Conservation (phyloP, 2,329 filamentous ascomycete species). For the Fonsecaea monophora region DNA sequence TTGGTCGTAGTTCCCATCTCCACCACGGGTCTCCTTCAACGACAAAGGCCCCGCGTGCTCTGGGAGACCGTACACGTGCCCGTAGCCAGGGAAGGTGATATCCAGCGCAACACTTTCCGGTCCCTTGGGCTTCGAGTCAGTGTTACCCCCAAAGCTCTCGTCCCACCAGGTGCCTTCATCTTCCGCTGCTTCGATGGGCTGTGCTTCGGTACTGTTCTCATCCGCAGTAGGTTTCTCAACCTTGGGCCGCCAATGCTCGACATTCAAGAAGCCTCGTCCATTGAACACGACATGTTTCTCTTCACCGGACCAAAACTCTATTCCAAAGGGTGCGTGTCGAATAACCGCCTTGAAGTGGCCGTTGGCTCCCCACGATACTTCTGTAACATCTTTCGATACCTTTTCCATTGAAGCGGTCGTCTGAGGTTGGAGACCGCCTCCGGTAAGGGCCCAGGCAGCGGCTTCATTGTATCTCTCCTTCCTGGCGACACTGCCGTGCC, state of each 20-base stretch:
- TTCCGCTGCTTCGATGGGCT: conserved; percentile 56
- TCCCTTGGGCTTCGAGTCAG: conserved; percentile 91
- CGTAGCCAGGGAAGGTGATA: conserved; percentile 89
- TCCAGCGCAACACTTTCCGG: conserved; percentile 92
- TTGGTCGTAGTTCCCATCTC: conserved; percentile 81
- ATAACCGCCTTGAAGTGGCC: conserved; percentile 82
- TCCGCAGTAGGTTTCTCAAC: conserved; percentile 63
- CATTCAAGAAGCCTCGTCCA: conserved; percentile 83
- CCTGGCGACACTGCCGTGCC: conserved; percentile 80
- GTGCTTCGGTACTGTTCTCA: conserved; percentile 51
- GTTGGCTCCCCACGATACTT: conserved; percentile 76
- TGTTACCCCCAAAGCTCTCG: conserved; percentile 92
- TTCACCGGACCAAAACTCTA: conserved; percentile 87
- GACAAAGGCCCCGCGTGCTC: conserved; percentile 90
- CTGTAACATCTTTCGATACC: conserved; percentile 61
- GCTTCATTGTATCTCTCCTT: conserved; percentile 97
- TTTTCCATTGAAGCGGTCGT: conserved; percentile 73
- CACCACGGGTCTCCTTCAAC: conserved; percentile 85
- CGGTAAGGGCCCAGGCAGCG: conserved; percentile 83
- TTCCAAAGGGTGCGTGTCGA: conserved; percentile 78
- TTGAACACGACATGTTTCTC: conserved; percentile 86
- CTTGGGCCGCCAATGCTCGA: conserved; percentile 95
- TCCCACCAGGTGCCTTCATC: conserved; percentile 98
- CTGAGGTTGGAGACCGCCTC: conserved; percentile 72
- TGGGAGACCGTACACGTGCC: conserved; percentile 91